Evolutionary conservation across 2,329 filamentous ascomycete genomes (phyloP).

Genomic region (Diaporthe sp.): DNA sequence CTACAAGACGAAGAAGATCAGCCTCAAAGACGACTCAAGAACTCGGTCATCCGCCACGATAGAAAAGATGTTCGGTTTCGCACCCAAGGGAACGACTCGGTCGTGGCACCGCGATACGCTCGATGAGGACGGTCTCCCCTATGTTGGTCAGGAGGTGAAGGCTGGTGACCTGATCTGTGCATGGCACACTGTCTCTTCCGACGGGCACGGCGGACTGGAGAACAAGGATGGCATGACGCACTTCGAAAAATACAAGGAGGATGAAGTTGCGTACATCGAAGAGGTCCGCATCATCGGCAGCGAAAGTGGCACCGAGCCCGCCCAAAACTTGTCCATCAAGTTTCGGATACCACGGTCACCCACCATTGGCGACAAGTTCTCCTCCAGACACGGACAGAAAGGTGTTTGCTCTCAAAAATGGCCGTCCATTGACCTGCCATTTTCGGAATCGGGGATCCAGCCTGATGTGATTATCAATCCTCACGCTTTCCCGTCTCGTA

Average conservation of each 20-base stretch:
- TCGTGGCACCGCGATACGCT: conserved; percentile 79
- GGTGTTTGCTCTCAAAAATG: conserved; percentile 97
- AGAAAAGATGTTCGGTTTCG: conserved; percentile 90
- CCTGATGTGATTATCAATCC: conserved; percentile 99
- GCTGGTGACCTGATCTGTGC: conserved; percentile 90
- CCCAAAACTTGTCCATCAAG: conserved; percentile 92
- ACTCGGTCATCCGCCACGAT: conserved; percentile 77
- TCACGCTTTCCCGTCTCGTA: conserved; percentile 98
- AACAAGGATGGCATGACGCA: conserved; percentile 90
- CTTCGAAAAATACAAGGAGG: conserved; percentile 94
- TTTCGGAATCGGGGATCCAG: conserved; percentile 95
- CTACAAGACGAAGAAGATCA: conserved; percentile 96
- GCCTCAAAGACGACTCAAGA: conserved; percentile 83
- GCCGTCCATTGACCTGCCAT: conserved; percentile 94
- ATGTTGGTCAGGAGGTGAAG: conserved; percentile 81
- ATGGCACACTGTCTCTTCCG: conserved; percentile 88
- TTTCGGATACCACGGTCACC: conserved; percentile 91
- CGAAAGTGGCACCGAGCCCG: conserved; percentile 85
- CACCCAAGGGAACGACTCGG: conserved; percentile 80
- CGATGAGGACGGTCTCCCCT: conserved; percentile 89
- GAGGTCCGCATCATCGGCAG: conserved; percentile 92
- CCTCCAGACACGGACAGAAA: conserved; percentile 97
- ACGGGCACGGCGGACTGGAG: conserved; percentile 82
- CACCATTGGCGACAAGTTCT: conserved; percentile 98
- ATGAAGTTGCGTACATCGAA: conserved; percentile 89